A percentile compares a stretch with the other conserved stretches of the same genome.
These are phyloP conservation scores for Astrothelium subdiscretum DNA, from an alignment of 495 filamentous ascomycete species.

Conservation along the genomic window DNA sequence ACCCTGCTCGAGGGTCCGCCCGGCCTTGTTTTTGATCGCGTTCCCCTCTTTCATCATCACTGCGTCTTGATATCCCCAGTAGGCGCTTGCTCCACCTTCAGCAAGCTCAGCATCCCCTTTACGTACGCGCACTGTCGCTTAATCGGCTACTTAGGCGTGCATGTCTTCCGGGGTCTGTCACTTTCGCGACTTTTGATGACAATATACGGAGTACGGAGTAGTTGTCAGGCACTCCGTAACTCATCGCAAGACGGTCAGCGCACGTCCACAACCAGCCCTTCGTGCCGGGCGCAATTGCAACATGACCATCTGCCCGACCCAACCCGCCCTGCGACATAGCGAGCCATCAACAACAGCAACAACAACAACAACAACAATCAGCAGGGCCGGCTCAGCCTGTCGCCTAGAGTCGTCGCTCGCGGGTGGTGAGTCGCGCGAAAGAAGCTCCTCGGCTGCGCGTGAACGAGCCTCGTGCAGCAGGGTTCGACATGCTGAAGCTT, in stretches of 20 bases:
- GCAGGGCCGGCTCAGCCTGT: neutral
- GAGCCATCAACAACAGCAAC: neutral
- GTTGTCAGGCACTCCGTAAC: neutral
- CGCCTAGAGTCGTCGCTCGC: no score
- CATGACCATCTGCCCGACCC: neutral
- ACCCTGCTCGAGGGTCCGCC: neutral
- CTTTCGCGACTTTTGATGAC: no score
- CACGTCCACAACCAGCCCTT: neutral
- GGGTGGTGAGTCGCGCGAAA: no score
- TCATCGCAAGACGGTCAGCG: neutral
- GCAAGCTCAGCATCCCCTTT: no score
- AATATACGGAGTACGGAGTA: neutral
- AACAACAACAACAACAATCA: neutral
- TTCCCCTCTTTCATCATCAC: conserved; percentile 1
- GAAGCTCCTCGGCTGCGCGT: neutral
- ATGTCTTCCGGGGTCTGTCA: no score
- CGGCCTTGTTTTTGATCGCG: neutral
- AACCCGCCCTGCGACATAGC: neutral
- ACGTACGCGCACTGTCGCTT: neutral
- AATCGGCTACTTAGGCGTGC: neutral
- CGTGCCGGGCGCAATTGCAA: neutral
- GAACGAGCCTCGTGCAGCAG: neutral
- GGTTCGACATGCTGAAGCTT: neutral
- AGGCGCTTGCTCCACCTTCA: no score
- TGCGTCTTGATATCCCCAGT: no score